Evolutionary conservation across 2,329 filamentous ascomycete genomes (phyloP).

Genomic region (Aspergillus carbonarius): DNA sequence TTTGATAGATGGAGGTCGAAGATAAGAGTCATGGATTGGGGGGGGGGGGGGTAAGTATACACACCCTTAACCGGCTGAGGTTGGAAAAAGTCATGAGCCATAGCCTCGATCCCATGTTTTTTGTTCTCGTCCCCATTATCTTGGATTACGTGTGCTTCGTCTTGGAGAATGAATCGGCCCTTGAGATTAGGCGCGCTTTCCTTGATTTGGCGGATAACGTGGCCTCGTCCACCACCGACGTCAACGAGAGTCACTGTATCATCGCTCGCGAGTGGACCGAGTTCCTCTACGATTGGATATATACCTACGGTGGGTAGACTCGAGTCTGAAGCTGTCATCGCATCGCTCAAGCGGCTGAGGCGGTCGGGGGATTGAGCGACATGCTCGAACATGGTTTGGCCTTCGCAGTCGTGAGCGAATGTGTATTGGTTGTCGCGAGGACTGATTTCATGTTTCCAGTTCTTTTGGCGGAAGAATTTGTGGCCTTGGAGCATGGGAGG

Average conservation of each 20-base stretch:
- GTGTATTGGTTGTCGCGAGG: constrained; percentile 20
- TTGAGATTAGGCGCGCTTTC: constrained; percentile 12
- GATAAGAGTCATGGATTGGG: not conserved
- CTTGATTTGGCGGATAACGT: constrained; percentile 17
- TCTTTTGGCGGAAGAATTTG: constrained; percentile 18
- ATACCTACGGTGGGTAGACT: constrained; percentile 20
- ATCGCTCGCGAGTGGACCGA: constrained; percentile 7
- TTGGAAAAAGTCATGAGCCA: constrained; percentile 23
- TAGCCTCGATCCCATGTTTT: constrained; percentile 14
- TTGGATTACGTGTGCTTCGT: constrained; percentile 15
- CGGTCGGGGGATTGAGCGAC: constrained; percentile 12
- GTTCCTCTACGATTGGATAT: constrained; percentile 18
- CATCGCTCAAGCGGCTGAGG: constrained; percentile 13
- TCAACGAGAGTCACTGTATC: constrained; percentile 22
- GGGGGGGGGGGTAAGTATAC: no score
- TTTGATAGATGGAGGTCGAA: not conserved
- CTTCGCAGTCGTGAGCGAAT: constrained; percentile 14
- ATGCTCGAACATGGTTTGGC: constrained; percentile 20
- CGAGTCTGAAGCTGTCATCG: constrained; percentile 8
- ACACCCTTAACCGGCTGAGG: constrained; percentile 23
- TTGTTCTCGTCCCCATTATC: constrained; percentile 11
- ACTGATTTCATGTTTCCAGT: constrained; percentile 15
- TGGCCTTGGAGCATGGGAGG: constrained; percentile 12
- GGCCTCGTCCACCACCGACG: constrained; percentile 22
- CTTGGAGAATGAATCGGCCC: constrained; percentile 25